These are phyloP conservation scores for Plasmodium inui DNA, from an alignment of 169 alveolate genomes.

Conservation along the genomic window DNA sequence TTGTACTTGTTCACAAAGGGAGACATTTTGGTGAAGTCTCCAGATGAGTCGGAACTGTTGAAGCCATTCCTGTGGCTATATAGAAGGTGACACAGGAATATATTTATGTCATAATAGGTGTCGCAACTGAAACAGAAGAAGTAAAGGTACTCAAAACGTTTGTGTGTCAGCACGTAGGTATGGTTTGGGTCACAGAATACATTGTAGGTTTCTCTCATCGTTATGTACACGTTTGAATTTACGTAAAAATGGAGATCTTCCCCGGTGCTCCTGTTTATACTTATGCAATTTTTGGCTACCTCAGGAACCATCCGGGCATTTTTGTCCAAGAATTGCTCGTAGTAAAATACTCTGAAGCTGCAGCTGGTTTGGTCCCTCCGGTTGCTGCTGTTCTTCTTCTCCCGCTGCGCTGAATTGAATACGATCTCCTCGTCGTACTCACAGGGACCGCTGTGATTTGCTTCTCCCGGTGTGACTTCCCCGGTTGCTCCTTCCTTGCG, in stretches of 20 bases:
- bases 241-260: constrained; percentile 5
- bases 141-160: constrained; percentile 24
- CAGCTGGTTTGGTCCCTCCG: background rate
- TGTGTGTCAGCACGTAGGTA: constrained; percentile 9
- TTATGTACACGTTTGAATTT: constrained; percentile 17
- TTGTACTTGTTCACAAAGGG: constrained; percentile 3
- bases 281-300: constrained; percentile 9
- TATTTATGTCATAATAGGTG: constrained; percentile 19
- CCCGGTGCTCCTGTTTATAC: constrained; percentile 15
- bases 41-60: background rate
- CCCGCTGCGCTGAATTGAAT: background rate
- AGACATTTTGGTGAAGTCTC: background rate
- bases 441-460: background rate
- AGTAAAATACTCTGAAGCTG: constrained; percentile 8
- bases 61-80: background rate
- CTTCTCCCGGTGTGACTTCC: background rate
- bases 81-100: background rate
- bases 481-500: background rate
- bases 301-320: background rate
- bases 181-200: constrained; percentile 5
- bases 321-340: constrained; percentile 5
- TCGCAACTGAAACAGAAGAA: constrained; percentile 35
- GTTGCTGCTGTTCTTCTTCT: background rate
- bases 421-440: constrained; percentile 22
- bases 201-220: constrained; percentile 6